Evolutionary conservation across 1,284 basidiomycete genomes (phyloP).

Genomic region (Sanghuangporus sanghuang): DNA sequence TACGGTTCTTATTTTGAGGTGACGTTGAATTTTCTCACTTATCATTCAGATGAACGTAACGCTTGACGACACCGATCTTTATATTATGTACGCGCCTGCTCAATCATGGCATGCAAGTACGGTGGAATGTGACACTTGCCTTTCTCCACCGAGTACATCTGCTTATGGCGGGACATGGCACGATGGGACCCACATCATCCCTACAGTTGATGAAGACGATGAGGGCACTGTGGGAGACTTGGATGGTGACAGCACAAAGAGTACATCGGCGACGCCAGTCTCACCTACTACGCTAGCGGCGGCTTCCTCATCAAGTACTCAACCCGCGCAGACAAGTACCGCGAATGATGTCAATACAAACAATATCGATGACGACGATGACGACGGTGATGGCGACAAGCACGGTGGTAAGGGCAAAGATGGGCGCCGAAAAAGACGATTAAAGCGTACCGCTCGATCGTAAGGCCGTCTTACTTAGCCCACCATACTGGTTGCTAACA

Average conservation of each 20-base stretch:
- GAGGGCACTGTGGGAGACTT: neutral
- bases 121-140: slow-evolving; percentile 31
- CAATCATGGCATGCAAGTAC: slow-evolving; percentile 35
- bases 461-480: neutral
- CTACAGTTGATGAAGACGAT: slow-evolving; percentile 28
- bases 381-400: slow-evolving; percentile 20
- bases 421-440: slow-evolving; percentile 9
- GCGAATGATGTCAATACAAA: neutral
- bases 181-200: slow-evolving; percentile 34
- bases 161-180: slow-evolving; percentile 37
- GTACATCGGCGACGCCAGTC: neutral
- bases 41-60: slow-evolving; percentile 33
- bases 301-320: slow-evolving; percentile 2
- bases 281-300: neutral
- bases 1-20: neutral
- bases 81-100: slow-evolving; percentile 37
- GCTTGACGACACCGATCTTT: slow-evolving; percentile 39
- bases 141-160: slow-evolving; percentile 27
- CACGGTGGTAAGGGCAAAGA: slow-evolving; percentile 19
- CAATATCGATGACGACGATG: slow-evolving; percentile 14
- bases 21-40: neutral
- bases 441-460: neutral
- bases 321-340: slow-evolving; percentile 3
- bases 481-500: neutral
- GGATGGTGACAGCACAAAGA: slow-evolving; percentile 8